These are phyloP conservation scores for Diversispora eburnea DNA, from an alignment of 192 early-diverging fungal genomes.

Conservation along the genomic window DNA sequence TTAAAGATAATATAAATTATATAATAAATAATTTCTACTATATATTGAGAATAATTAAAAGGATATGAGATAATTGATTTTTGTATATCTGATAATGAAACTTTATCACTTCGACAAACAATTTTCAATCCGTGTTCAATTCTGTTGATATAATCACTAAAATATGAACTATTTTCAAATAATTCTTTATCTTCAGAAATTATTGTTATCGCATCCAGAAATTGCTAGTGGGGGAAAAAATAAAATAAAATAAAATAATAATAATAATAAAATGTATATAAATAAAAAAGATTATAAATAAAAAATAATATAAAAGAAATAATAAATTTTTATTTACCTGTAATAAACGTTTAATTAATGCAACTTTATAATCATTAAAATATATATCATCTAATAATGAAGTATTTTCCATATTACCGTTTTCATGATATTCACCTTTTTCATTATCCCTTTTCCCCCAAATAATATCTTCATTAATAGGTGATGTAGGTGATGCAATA, in stretches of 20 bases:
- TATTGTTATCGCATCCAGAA: slow-evolving; percentile 42
- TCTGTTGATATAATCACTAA: slow-evolving; percentile 47
- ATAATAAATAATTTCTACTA: neutral
- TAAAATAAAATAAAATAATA: neutral
- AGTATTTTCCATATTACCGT: neutral
- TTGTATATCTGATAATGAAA: slow-evolving; percentile 52
- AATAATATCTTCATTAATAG: no score
- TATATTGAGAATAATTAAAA: neutral
- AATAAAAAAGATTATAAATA: neutral
- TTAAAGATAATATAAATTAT: neutral
- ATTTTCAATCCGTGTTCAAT: slow-evolving; percentile 46
- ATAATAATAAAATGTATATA: neutral
- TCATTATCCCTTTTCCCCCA: neutral
- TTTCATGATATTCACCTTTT: neutral
- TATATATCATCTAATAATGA: slow-evolving; percentile 23
- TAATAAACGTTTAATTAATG: slow-evolving; percentile 21
- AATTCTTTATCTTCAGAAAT: slow-evolving; percentile 49
- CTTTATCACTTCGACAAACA: slow-evolving; percentile 48
- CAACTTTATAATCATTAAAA: slow-evolving; percentile 21
- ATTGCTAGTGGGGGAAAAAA: slow-evolving; percentile 30
- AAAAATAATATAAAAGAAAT: neutral
- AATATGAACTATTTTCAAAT: slow-evolving; percentile 42
- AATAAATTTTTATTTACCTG: slow-evolving; percentile 2
- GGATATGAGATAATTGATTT: slow-evolving; percentile 41
- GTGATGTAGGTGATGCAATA: no score